Evolutionary conservation across 2,329 filamentous ascomycete genomes (phyloP).

Genomic region (Stromatinia cepivora): DNA sequence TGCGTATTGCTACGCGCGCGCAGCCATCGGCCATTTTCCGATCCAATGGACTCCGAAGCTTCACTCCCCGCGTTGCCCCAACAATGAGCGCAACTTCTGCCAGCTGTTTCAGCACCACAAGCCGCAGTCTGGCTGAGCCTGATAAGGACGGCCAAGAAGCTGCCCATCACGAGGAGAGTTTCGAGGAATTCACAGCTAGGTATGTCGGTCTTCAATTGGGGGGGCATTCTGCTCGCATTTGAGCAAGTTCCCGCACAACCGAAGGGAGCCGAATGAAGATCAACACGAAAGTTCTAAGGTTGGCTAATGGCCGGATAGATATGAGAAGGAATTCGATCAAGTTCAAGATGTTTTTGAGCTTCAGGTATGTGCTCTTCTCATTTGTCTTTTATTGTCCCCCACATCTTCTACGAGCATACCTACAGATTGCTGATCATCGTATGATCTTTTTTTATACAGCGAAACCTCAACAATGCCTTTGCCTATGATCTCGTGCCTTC

Average conservation of each 20-base stretch:
- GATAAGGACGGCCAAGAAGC: constrained; percentile 56
- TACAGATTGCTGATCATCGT: constrained; percentile 35
- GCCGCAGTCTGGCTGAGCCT: constrained; percentile 44
- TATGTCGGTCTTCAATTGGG: constrained; percentile 50
- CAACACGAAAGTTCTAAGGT: constrained; percentile 45
- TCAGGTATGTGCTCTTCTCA: constrained; percentile 64
- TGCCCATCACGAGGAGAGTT: constrained; percentile 86
- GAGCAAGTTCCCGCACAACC: constrained; percentile 32
- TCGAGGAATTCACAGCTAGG: constrained; percentile 98
- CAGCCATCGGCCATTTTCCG: constrained; percentile 61
- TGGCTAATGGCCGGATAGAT: constrained; percentile 58
- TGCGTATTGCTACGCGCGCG: constrained; percentile 71
- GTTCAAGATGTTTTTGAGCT: constrained; percentile 99
- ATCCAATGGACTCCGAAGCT: constrained; percentile 59
- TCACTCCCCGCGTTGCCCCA: constrained; percentile 55
- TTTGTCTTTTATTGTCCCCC: not conserved
- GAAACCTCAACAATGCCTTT: constrained; percentile 99
- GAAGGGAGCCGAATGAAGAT: constrained; percentile 28
- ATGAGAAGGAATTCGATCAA: constrained; percentile 97
- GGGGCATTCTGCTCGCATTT: constrained; percentile 26
- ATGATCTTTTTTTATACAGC: constrained; percentile 49
- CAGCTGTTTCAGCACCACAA: constrained; percentile 63
- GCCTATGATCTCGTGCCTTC: constrained; percentile 99
- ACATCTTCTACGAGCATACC: constrained; percentile 18
- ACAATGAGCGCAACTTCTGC: constrained; percentile 51